These are phyloP conservation scores for Eucalyptus marginata DNA, from an alignment of 345 rosid genomes.

Conservation along the genomic window DNA sequence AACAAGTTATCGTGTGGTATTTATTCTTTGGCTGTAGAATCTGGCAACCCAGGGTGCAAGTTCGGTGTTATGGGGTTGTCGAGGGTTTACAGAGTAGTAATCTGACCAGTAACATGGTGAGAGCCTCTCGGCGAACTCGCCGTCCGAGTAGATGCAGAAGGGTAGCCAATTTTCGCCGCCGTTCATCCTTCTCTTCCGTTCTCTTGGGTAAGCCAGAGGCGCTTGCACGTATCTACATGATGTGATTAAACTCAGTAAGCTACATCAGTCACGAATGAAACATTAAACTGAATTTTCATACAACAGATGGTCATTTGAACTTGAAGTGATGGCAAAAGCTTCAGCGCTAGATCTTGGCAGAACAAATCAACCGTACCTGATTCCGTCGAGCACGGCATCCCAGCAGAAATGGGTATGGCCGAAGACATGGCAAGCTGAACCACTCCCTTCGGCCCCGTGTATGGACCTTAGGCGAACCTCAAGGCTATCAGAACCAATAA, in stretches of 20 bases:
- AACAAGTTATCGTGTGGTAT: neutral
- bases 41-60: constrained; percentile 64
- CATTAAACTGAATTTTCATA: neutral
- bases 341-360: neutral
- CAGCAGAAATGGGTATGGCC: constrained; percentile 79
- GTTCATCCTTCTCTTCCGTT: constrained; percentile 50
- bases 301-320: neutral
- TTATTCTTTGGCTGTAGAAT: constrained; percentile 10
- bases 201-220: constrained; percentile 61
- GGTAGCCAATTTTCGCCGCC: constrained; percentile 56
- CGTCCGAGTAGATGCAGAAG: constrained; percentile 31
- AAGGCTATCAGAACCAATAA: constrained; percentile 57
- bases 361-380: constrained; percentile 23
- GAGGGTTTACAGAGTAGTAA: constrained; percentile 35
- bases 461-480: constrained; percentile 46
- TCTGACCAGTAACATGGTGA: constrained; percentile 60
- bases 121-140: constrained; percentile 17
- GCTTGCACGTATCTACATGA: constrained; percentile 47
- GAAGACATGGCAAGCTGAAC: constrained; percentile 43
- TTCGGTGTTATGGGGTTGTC: constrained; percentile 27
- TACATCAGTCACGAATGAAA: neutral
- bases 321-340: neutral
- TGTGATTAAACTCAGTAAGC: neutral
- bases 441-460: constrained; percentile 17
- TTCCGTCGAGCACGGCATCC: constrained; percentile 52